Conservation (phyloP, 495 filamentous ascomycete species). For the Podospora tetraspora region DNA sequence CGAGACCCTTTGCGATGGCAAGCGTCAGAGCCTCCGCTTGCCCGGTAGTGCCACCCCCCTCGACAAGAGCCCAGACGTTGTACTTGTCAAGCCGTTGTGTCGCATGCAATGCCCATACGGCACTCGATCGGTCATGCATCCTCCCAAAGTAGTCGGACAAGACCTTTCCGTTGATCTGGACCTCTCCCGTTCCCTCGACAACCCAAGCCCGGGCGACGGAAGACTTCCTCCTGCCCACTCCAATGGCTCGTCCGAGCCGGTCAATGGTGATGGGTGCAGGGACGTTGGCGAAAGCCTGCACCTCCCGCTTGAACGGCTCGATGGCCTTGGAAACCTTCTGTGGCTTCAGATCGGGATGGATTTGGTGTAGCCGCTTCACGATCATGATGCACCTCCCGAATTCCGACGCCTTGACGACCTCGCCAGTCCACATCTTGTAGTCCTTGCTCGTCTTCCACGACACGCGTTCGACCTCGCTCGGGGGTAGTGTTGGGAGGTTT, state of each 20-base stretch:
- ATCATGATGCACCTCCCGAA: slow-evolving; percentile 70
- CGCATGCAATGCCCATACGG: slow-evolving; percentile 78
- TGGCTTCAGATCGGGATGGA: slow-evolving; percentile 75
- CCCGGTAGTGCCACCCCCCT: slow-evolving; percentile 84
- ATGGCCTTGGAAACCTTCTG: slow-evolving; percentile 59
- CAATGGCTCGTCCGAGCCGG: slow-evolving; percentile 66
- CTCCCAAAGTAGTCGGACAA: slow-evolving; percentile 74
- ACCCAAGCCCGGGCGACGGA: slow-evolving; percentile 77
- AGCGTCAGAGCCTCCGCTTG: slow-evolving; percentile 94
- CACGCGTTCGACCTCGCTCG: slow-evolving; percentile 63
- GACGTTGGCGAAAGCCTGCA: slow-evolving; percentile 61
- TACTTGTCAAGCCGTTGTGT: slow-evolving; percentile 90
- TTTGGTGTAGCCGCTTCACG: slow-evolving; percentile 74
- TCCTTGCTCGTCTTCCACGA: slow-evolving; percentile 79
- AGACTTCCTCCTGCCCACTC: slow-evolving; percentile 77
- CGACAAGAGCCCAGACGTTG: slow-evolving; percentile 83
- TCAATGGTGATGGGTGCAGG: slow-evolving; percentile 58
- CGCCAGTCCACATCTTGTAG: slow-evolving; percentile 68
- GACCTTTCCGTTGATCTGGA: slow-evolving; percentile 81
- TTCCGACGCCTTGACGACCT: slow-evolving; percentile 70
- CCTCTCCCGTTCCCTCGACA: slow-evolving; percentile 87
- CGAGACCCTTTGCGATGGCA: slow-evolving; percentile 80
- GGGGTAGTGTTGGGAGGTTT: slow-evolving; percentile 60
- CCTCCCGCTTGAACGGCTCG: slow-evolving; percentile 62
- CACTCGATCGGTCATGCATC: slow-evolving; percentile 91